Evolutionary conservation across 2,329 filamentous ascomycete genomes (phyloP).

Genomic region (Ophiostoma ips): DNA sequence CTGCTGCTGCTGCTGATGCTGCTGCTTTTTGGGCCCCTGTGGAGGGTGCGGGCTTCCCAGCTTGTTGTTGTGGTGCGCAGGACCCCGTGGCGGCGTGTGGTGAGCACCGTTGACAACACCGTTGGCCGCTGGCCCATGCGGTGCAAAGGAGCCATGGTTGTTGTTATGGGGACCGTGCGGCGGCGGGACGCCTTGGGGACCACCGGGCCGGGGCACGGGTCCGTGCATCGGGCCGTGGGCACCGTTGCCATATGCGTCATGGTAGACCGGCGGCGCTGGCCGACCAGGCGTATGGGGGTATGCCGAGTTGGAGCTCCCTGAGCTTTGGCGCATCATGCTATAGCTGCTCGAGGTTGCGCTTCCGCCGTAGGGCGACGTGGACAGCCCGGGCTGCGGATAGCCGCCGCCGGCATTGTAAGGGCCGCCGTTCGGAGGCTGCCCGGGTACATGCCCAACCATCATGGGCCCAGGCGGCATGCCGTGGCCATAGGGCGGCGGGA

Average conservation of each 20-base stretch:
- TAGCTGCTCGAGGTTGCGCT: conserved; percentile 27
- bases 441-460: not conserved
- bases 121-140: not conserved
- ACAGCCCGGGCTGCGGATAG: conserved; percentile 27
- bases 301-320: conserved; percentile 37
- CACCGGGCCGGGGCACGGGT: not conserved
- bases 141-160: not conserved
- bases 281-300: conserved; percentile 29
- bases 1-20: conserved; percentile 16
- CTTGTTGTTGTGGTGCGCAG: conserved; percentile 8
- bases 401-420: conserved; percentile 22
- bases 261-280: conserved; percentile 1
- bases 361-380: conserved; percentile 29
- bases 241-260: conserved; percentile 1
- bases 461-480: conserved; percentile 1
- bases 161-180: not conserved
- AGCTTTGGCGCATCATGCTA: conserved; percentile 42
- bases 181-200: no score
- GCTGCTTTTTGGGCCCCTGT: conserved; percentile 15
- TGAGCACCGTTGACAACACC: conserved; percentile 9
- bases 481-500: not conserved
- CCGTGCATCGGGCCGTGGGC: not conserved
- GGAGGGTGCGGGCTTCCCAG: conserved; percentile 15
- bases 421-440: no score
- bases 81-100: conserved; percentile 4